Percentiles rank a stretch among this genome's conserved stretches.
Evolutionary conservation across 2,329 filamentous ascomycete species (phyloP).

Genomic region (Cladosporium halotolerans): DNA sequence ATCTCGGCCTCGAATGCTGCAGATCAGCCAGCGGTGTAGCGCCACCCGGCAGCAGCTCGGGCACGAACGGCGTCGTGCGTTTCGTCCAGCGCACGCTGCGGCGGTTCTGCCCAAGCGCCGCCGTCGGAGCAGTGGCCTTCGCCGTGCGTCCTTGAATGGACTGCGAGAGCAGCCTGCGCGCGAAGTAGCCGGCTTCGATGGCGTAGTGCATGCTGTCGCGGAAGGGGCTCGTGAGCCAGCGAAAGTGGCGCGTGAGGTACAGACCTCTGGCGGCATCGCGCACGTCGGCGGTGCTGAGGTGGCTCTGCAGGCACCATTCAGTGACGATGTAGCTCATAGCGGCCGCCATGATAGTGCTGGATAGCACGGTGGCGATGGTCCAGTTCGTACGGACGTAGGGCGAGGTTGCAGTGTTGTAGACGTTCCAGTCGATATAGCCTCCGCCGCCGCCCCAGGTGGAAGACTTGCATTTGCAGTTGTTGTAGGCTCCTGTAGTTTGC

Average conservation of each 20-base stretch:
- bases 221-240: conserved; percentile 10
- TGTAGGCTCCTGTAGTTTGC: conserved; percentile 38
- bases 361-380: conserved; percentile 28
- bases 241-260: conserved; percentile 13
- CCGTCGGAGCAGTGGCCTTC: neutral
- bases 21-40: neutral
- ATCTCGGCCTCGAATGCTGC: neutral
- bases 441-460: conserved; percentile 31
- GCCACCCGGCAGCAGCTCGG: neutral
- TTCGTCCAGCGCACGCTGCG: conserved; percentile 8
- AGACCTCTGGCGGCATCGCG: conserved; percentile 14
- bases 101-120: neutral
- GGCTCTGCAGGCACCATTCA: conserved; percentile 35
- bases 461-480: conserved; percentile 38
- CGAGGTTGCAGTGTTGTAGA: conserved; percentile 28
- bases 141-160: neutral
- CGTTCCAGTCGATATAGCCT: conserved; percentile 36
- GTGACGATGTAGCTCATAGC: conserved; percentile 33
- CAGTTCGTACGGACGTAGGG: conserved; percentile 28
- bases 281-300: conserved; percentile 27
- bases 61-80: neutral
- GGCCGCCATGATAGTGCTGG: conserved; percentile 26
- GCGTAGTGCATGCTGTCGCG: neutral
- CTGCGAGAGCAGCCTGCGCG: neutral
- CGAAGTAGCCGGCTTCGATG: conserved; percentile 3